A percentile compares a stretch with the other conserved stretches of the same genome.
Conservation (phyloP, 768 basidiomycete species). For the Pulveroboletus sp. region DNA sequence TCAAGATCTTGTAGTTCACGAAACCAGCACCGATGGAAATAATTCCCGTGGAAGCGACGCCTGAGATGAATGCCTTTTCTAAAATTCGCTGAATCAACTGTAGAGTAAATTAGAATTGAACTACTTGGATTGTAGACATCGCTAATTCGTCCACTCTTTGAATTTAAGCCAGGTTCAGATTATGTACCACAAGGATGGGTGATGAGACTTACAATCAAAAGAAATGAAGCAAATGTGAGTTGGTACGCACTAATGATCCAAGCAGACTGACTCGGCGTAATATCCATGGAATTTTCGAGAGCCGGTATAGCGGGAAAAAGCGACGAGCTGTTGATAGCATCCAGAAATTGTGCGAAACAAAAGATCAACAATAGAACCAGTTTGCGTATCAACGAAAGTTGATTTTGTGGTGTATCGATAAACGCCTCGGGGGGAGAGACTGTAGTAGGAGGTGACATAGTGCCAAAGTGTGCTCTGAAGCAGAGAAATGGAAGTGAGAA, state of each 20-base stretch:
- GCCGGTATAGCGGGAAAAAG: constrained; percentile 39
- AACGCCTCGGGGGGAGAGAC: neutral
- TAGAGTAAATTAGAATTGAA: constrained; percentile 13
- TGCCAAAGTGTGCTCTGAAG: neutral
- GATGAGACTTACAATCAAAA: constrained; percentile 19
- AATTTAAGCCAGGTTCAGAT: constrained; percentile 14
- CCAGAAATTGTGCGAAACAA: constrained; percentile 44
- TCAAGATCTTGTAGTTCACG: constrained; percentile 39
- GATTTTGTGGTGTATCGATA: constrained; percentile 1
- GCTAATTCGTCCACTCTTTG: constrained; percentile 22
- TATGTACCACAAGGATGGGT: neutral
- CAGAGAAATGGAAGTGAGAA: neutral
- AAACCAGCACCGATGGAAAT: constrained; percentile 47
- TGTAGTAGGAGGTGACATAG: constrained; percentile 5
- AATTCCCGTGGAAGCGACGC: constrained; percentile 39
- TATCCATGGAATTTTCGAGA: constrained; percentile 23
- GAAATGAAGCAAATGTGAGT: constrained; percentile 46
- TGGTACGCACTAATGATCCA: constrained; percentile 46
- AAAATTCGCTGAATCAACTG: constrained; percentile 28
- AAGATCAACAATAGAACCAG: constrained; percentile 34
- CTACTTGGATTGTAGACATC: constrained; percentile 32
- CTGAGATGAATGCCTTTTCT: constrained; percentile 42
- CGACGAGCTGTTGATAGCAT: constrained; percentile 41
- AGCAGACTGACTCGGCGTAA: constrained; percentile 13
- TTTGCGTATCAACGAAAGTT: constrained; percentile 26